Base-by-base conservation (phyloP, 371 early-diverging fungal genomes). In the Basidiobolus meristosporus region DNA sequence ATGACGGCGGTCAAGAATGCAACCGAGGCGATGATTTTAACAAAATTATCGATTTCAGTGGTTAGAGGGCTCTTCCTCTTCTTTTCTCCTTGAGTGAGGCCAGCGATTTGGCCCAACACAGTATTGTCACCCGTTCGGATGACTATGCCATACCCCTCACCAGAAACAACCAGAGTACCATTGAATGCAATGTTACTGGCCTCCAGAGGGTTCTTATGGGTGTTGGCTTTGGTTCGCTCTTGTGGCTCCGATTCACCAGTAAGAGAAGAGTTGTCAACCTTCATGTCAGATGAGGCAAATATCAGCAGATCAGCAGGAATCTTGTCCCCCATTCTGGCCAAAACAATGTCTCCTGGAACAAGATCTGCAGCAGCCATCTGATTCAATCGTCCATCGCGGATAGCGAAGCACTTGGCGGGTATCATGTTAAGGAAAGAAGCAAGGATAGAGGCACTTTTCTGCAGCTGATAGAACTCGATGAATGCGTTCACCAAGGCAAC, bases 241-340 rank as follows among this genome's bases (percentile, higher is more conserved):
- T 89, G 92, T 10, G 93, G 90, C 34, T 91, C 95, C 0, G 88
- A 65, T 56, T 95, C 92, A 41, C 95, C 96, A 1, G 92, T 95
- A 32, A 95, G 54, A n/a, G 86, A 85, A 7, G 93, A 91, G 66
- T 90, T 91, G 63, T 96, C 93, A 29, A 93, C 90, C 56, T 93
- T 88, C 45, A 93, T 58, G 17, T 96, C 90, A 14, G 67, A 66
- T 32, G 68, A 57, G 35, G 64, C 46, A 45, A 80, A 79, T 18
- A 96, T 39, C 38, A 57, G 53, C 34, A 87, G 50, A 66, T 96
- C 97, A 2, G 96, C 95, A 2, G 93, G 91, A 11, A 88, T 53
- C 54, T 91, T 93, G 62, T 93, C 92, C 38, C 97, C 97, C 70
- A 79, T 73, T 31, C 73, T 70, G 21, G 89, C 57, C 37, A 69